phyloP scores from a whole-genome alignment of 768 basidiomycete genomes.

The Fomitopsis pulvina region DNA sequence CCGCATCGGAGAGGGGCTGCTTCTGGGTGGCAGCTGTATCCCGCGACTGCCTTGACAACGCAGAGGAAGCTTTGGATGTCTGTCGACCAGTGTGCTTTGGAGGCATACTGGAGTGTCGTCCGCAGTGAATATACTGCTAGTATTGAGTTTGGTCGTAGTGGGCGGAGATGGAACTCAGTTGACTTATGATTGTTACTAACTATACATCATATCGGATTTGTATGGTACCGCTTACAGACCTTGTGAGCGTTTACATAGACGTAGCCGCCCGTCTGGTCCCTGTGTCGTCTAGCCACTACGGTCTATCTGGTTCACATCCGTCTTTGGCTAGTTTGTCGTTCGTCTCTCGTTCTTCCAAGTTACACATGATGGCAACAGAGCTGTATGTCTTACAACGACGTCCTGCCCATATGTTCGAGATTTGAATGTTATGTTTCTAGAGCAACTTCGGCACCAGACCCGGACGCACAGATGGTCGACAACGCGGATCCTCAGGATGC shows the following conservation, averaged over 20 bases:
- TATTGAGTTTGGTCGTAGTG: background rate
- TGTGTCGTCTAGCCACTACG: too few relatives aligned
- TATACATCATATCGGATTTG: too few relatives aligned
- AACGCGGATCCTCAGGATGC: constrained; percentile 7
- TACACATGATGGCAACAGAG: background rate
- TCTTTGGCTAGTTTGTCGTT: background rate
- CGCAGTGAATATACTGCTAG: background rate
- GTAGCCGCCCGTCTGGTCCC: too few relatives aligned
- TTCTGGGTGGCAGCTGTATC: constrained; percentile 5
- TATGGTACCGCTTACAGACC: too few relatives aligned
- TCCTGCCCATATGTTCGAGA: too few relatives aligned
- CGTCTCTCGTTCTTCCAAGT: background rate
- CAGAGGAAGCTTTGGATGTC: background rate
- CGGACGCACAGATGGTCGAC: constrained; percentile 15
- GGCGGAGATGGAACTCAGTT: too few relatives aligned
- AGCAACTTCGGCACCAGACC: background rate
- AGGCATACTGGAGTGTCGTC: background rate
- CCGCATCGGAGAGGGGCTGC: constrained; percentile 26
- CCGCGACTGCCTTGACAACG: background rate
- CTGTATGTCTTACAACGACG: background rate
- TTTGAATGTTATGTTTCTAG: too few relatives aligned
- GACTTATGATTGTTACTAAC: too few relatives aligned
- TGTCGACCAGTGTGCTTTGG: background rate
- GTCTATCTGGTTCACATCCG: too few relatives aligned
- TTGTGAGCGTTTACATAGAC: too few relatives aligned